Conservation (phyloP, 2,329 filamentous ascomycete species). For the Diplocarpon rosae region DNA sequence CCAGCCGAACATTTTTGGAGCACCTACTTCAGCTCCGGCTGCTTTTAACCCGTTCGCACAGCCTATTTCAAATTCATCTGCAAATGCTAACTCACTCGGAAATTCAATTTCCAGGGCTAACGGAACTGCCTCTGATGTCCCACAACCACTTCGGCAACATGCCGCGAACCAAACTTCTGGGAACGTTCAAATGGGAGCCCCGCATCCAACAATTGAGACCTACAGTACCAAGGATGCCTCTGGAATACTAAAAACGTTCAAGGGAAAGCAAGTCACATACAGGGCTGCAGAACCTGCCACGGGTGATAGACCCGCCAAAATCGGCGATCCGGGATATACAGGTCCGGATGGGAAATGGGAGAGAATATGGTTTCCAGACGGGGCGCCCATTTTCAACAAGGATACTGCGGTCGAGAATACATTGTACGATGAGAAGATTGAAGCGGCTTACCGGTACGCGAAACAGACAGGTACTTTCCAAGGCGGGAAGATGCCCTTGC, state of each 20-base stretch:
- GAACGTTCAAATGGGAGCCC: background rate
- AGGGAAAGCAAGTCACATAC: slow-evolving; percentile 52
- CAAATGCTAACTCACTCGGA: background rate
- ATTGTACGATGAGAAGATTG: slow-evolving; percentile 47
- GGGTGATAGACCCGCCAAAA: background rate
- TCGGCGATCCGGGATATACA: slow-evolving; percentile 36
- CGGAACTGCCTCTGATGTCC: background rate
- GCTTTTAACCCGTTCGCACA: slow-evolving; percentile 3
- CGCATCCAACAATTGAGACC: slow-evolving; percentile 10
- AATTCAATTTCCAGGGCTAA: background rate
- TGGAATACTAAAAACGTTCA: slow-evolving; percentile 44
- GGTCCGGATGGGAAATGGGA: slow-evolving; percentile 45
- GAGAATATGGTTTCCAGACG: slow-evolving; percentile 64
- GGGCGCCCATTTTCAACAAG: slow-evolving; percentile 50
- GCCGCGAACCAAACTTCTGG: slow-evolving; percentile 2
- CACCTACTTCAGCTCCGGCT: background rate
- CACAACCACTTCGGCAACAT: slow-evolving; percentile 1
- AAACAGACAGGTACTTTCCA: slow-evolving; percentile 56
- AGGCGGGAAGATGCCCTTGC: slow-evolving; percentile 60
- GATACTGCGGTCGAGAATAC: slow-evolving; percentile 50
- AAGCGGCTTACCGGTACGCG: slow-evolving; percentile 54
- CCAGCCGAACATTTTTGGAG: slow-evolving; percentile 1
- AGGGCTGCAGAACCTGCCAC: slow-evolving; percentile 27
- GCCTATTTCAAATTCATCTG: background rate
- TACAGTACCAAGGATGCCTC: slow-evolving; percentile 17